Evolutionary conservation across 192 early-diverging fungal species (phyloP), one percentile per base, ranked within the genome.

Genomic region (Oehlia diaphana): DNA sequence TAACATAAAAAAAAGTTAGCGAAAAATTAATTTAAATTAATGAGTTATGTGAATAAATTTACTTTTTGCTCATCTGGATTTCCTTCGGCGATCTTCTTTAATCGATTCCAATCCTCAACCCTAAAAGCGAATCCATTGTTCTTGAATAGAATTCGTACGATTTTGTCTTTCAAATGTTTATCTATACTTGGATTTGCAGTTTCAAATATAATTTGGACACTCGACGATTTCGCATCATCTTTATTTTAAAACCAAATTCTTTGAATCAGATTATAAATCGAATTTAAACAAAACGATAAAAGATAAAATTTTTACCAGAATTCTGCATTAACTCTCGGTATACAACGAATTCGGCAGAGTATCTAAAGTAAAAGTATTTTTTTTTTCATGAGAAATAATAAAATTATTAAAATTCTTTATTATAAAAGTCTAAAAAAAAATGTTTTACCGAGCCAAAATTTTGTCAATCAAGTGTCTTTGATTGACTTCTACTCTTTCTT

Each of bases 401-500:
- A 31, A 31, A 31, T 2, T 26, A 26, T 26, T 26, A 26, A 26
- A 26, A 26, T 26, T 26, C 31, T 31, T 31, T 31, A 31, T 31
- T 31, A 31, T 31, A 31, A 31, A 26, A 26, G 21, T 10, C 9
- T 31, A 65, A 65, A 42, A 65, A 42, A 86, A 70, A 21, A 75
- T 62, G 14, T 21, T 26, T 50, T 81, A 88, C 87, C 91, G 83
- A 14, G 94, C 94, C 4, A 97, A 86, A 63, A 96, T 95, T 87
- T 97, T 97, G 82, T 97, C 96, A 78, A 97, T 95, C 26, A 97
- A 86, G 85, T 94, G 93, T 33, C 96, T 86, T 83, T 96, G 95
- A 84, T 97, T 97, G 1, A 96, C 86, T 85, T 90, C 89, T 4
- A 90, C 89, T 50, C 84, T 88, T 81, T 94, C 94, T 80, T 95